These are phyloP conservation scores for Tolypocladium paradoxum DNA, from an alignment of 2,329 filamentous ascomycete species.

Conservation along the genomic window DNA sequence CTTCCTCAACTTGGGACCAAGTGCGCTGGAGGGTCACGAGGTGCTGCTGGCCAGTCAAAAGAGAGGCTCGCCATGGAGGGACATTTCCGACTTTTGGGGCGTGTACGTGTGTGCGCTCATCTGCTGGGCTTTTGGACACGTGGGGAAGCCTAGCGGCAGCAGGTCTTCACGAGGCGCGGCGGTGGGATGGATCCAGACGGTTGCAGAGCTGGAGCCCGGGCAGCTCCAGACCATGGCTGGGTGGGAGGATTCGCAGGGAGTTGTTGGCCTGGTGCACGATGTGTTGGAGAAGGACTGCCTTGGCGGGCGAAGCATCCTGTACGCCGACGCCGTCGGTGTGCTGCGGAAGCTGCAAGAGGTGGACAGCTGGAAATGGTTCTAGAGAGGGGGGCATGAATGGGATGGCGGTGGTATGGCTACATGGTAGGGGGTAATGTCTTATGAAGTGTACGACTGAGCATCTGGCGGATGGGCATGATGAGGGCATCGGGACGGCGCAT, in stretches of 20 bases:
- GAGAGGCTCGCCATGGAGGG: conserved; percentile 13
- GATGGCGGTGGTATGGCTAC: background rate
- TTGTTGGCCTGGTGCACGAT: conserved; percentile 37
- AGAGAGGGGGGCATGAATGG: background rate
- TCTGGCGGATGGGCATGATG: background rate
- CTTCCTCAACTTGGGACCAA: conserved; percentile 25
- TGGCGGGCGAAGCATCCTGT: conserved; percentile 36
- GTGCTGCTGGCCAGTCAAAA: background rate
- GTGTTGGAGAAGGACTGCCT: conserved; percentile 38
- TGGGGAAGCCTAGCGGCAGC: conserved; percentile 9
- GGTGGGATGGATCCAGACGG: conserved; percentile 26
- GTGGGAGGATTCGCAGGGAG: conserved; percentile 28
- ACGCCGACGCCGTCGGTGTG: conserved; percentile 42
- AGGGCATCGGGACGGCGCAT: background rate
- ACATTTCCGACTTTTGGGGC: conserved; percentile 42
- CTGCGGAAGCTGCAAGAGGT: conserved; percentile 39
- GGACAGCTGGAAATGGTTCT: conserved; percentile 24
- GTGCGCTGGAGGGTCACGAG: conserved; percentile 1
- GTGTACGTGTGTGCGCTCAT: conserved; percentile 47
- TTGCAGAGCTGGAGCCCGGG: conserved; percentile 28
- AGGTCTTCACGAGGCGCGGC: conserved; percentile 14
- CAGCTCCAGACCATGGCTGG: conserved; percentile 25
- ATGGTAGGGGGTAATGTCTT: background rate
- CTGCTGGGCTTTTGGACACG: conserved; percentile 45
- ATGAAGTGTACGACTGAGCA: background rate